phyloP scores from a whole-genome alignment of 495 filamentous ascomycete species.

The Neurospora sp. region DNA sequence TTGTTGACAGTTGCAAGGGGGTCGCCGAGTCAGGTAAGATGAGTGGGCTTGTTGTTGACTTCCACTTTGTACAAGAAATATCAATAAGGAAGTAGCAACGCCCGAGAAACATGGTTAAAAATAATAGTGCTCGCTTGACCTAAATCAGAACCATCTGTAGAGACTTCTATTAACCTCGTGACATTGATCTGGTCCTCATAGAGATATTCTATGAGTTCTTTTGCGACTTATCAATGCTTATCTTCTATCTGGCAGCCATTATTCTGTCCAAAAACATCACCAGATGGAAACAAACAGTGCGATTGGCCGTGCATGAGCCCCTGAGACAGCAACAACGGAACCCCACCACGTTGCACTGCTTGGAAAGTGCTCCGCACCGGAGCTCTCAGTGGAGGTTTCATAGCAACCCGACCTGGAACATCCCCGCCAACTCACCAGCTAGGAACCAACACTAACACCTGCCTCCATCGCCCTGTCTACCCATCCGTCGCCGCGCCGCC shows the following conservation, averaged over 20 bases:
- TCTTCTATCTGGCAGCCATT: no score
- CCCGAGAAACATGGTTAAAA: no score
- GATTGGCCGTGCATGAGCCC: conserved; percentile 4
- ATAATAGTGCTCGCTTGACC: no score
- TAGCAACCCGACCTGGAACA: neutral
- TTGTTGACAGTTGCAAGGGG: neutral
- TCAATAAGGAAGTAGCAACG: no score
- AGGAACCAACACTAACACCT: neutral
- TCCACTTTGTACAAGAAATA: neutral
- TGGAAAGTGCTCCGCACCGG: neutral
- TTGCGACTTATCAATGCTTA: neutral
- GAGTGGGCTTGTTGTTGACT: neutral
- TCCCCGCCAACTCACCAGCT: conserved; percentile 4
- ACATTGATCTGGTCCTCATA: no score
- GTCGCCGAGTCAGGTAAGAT: neutral
- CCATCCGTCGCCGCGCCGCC: neutral
- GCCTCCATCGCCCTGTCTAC: neutral
- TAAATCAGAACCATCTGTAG: no score
- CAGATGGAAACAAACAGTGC: neutral
- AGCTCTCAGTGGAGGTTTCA: neutral
- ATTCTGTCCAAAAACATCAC: neutral
- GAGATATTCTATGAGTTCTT: no score
- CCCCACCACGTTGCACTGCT: conserved; percentile 7
- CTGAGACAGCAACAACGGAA: conserved; percentile 2
- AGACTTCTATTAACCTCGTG: no score